Evolutionary conservation across 768 basidiomycete genomes (phyloP).

Genomic region (Lactarius pseudohatsudake): DNA sequence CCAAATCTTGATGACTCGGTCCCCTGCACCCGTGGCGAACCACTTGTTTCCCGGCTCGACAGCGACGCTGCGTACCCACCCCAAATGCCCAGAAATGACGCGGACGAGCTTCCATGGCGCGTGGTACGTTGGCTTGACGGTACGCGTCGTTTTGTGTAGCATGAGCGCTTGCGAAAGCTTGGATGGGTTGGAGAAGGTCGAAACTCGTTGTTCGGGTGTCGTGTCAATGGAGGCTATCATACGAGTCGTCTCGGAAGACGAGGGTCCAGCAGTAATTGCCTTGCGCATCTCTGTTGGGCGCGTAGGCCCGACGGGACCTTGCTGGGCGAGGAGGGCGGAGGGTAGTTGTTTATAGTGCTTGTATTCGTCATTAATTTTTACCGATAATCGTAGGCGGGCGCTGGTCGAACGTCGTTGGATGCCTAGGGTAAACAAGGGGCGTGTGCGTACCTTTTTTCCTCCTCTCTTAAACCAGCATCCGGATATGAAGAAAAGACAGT

Average conservation of each 20-base stretch:
- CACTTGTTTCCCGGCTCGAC: conserved; percentile 98
- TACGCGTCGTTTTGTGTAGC: conserved; percentile 90
- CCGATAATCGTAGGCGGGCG: conserved; percentile 68
- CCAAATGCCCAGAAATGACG: conserved; percentile 96
- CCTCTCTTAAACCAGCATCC: conserved; percentile 59
- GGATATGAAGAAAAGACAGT: conserved; percentile 66
- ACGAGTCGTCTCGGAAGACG: conserved; percentile 47
- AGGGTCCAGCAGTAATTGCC: conserved; percentile 66
- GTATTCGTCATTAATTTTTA: conserved; percentile 91
- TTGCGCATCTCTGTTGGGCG: conserved; percentile 64
- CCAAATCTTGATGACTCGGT: conserved; percentile 99
- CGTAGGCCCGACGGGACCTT: conserved; percentile 77
- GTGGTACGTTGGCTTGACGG: conserved; percentile 94
- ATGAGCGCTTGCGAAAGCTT: conserved; percentile 87
- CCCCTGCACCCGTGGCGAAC: conserved; percentile 98
- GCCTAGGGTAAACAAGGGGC: neutral
- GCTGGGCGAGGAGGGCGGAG: conserved; percentile 73
- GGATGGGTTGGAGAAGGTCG: conserved; percentile 63
- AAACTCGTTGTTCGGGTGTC: conserved; percentile 62
- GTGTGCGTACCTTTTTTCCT: conserved; percentile 62
- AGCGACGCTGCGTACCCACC: conserved; percentile 95
- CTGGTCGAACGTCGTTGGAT: conserved; percentile 38
- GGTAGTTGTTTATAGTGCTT: conserved; percentile 84
- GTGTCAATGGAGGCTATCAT: conserved; percentile 78
- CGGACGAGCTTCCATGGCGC: conserved; percentile 94